These are phyloP conservation scores for Jatropha curcas DNA, from an alignment of 345 rosid species.

Conservation along the genomic window DNA sequence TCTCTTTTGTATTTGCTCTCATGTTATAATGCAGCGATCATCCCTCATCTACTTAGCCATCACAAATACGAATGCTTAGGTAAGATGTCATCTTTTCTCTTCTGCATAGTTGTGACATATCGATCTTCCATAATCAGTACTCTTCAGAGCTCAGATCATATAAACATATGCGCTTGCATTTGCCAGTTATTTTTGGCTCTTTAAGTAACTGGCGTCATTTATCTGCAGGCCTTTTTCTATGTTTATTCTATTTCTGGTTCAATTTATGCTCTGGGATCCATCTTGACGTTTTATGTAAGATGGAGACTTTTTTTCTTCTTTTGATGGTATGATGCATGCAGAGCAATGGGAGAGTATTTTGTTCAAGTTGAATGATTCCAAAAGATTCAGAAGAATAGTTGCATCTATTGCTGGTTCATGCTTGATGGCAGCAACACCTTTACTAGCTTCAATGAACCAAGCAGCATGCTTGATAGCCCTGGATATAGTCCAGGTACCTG, in stretches of 20 bases:
- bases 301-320: slow-evolving; percentile 5
- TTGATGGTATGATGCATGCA: slow-evolving; percentile 23
- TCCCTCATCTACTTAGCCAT: too few relatives aligned
- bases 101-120: too few relatives aligned
- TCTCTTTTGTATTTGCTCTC: too few relatives aligned
- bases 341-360: slow-evolving; percentile 64
- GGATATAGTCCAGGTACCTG: slow-evolving; percentile 72
- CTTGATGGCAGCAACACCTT: slow-evolving; percentile 68
- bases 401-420: slow-evolving; percentile 84
- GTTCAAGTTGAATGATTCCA: slow-evolving; percentile 65
- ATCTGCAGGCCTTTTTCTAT: too few relatives aligned
- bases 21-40: too few relatives aligned
- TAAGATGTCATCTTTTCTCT: too few relatives aligned
- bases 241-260: not conserved
- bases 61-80: too few relatives aligned
- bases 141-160: too few relatives aligned
- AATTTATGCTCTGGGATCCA: not conserved
- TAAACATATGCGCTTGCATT: too few relatives aligned
- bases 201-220: too few relatives aligned
- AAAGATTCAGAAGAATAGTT: slow-evolving; percentile 73
- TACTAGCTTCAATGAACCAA: slow-evolving; percentile 73
- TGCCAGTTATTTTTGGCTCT: too few relatives aligned
- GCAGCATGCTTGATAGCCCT: slow-evolving; percentile 69
- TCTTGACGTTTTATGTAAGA: not conserved
- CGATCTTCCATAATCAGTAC: too few relatives aligned